Base-by-base conservation (phyloP, 148 eudicot genomes). In the Dianthus caryophyllus region DNA sequence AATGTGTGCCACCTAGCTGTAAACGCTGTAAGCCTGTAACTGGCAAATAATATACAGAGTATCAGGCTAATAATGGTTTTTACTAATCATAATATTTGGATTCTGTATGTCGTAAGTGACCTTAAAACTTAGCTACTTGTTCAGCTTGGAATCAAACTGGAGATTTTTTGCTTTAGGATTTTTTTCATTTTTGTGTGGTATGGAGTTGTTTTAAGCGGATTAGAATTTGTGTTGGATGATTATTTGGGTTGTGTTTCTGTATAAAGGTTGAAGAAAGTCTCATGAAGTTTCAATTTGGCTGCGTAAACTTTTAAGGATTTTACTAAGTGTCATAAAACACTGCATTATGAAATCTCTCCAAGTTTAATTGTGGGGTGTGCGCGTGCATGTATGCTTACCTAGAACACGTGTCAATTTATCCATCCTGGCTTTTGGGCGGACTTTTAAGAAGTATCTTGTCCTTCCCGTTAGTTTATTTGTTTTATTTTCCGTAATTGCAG, bases 401-500 rank as follows among this genome's bases (percentile, higher is more conserved):
- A 41, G 10, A 8, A 9, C 20, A 25, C 54, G 24, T 5, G 24
- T 58, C 20, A 11, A n/a, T 6, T 30, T 31, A 20, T 58, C 30
- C 38, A 26, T 17, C 20, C 26, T 9, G 15, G 33, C 9, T 56
- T 56, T 27, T 15, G 21, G 15, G 6, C 33, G 29, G 5, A 27
- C 61, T 27, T 56, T 56, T 56, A 50, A 22, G 8, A 24, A 54
- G 30, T 26, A 61, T 31, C 25, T 43, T 22, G 22, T 27, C 46
- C 64, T 63, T 68, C 50, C 10, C 8, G 2, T 33, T 25, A 17
- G 38, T 20, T 55, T 10, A 65, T 24, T 65, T 11, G 33, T 24
- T 47, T n/a, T 36, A 1, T 12, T 71, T 41, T 4, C 17, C 77
- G 21, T 54, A 56, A 61, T 78, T 81, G 65, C 77, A 93, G 98